Base-by-base conservation (phyloP, 352 stramenopile species). In the Blastocystis sp. region DNA sequence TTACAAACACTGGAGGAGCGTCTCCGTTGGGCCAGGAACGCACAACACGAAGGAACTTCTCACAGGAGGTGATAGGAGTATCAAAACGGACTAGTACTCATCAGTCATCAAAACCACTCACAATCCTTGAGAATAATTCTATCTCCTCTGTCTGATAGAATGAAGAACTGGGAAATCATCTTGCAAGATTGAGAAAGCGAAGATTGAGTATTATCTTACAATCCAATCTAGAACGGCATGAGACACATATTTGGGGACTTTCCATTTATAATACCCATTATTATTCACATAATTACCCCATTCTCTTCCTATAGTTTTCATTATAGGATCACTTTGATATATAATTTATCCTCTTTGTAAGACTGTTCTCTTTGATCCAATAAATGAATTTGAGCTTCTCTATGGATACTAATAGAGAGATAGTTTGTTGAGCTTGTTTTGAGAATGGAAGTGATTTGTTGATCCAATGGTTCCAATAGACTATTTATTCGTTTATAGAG, bases 21-120 rank as follows among this genome's bases (percentile, higher is more conserved):
- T 98, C 95, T 54, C 94, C 94, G 67, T 93, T 94, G 78, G 98
- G 94, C 95, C 95, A 98, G 89, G 98, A 98, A 90, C 98, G 98
- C 66, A 98, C 94, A 90, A 98, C 98, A 74, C 95, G 94, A 92
- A 98, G 98, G 90, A 99, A 98, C 32, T 95, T 95, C 90, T 98
- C 96, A 81, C 94, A 92, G 66, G 92, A 63, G 42, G 59, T 83
- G 65, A 66, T 78, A 43, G 59, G 80, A 58, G 52, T 67, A 19
- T 66, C 80, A 88, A 88, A 88, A 88, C 59, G 59, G 58, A 75
- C 61, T 59, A 19, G 21, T 21, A n/a, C 32, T 21, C n/a, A 81
- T 32, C 19, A 65, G 16, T 14, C 9, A 6, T 6, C 9, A 19
- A 6, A 0, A 39, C 4, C 27, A 81, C 69, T 14, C 57, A 87